Evolutionary conservation across 1,284 basidiomycete genomes (phyloP), one percentile per base, ranked within the genome.

Genomic region (Amylostereum areolatum): DNA sequence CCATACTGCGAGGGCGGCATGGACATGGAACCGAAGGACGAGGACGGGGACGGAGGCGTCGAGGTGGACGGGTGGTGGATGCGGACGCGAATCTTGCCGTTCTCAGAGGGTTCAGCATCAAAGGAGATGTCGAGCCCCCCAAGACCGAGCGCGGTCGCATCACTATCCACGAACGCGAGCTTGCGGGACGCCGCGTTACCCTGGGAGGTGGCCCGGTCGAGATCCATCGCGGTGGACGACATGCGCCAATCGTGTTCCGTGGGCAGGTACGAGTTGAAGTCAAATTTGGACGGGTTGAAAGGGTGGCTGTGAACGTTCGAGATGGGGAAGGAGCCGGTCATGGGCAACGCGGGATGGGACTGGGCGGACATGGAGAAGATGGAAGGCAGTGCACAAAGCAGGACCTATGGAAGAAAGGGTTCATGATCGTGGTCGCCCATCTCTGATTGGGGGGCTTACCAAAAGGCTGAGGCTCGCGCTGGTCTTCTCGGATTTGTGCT

Each of bases 351-450:
- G 33, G 70, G 49, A 31, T 46, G 45, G 29, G 62, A 72, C 55
- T 80, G 76, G 52, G 77, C 69, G 48, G 79, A 75, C 66, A 83
- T 70, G 24, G 84, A 82, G 45, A 89, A 74, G 46, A 89, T 74
- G n/a, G 81, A 78, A 11, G 87, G 87, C 36, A 89, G 73, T 4
- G 84, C 83, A 56, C 83, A 86, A 45, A 86, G 71, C 42, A 87
- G 72, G 51, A 84, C 83, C 78, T 86, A 69, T 32, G 44, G 53
- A 50, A 44, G 37, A 48, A 53, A 53, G 35, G 40, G 44, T 50
- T 32, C 47, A 48, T 52, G 45, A 58, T 45, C 51, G 47, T 49
- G 41, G 18, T 18, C 18, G 18, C 18, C 18, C 18, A 18, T 18
- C 18, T 18, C 18, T 18, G 18, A 18, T 18, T 18, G 18, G 32